These are phyloP conservation scores for Suillus paluster DNA, from an alignment of 768 basidiomycete species.

Conservation along the genomic window DNA sequence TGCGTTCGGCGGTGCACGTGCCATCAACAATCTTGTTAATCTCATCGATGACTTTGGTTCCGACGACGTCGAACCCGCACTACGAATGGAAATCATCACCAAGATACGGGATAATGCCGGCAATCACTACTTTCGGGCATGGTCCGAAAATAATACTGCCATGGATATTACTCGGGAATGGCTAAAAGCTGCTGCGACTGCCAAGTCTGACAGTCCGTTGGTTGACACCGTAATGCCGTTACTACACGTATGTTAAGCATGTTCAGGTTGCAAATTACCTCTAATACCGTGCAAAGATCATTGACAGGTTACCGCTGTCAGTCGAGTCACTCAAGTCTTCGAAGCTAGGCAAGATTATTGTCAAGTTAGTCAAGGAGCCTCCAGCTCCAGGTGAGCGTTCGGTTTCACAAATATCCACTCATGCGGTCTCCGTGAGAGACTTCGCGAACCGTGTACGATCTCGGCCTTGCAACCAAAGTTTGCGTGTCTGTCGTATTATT, in stretches of 20 bases:
- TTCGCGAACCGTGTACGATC: slow-evolving; percentile 34
- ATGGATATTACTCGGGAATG: slow-evolving; percentile 83
- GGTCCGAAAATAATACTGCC: slow-evolving; percentile 76
- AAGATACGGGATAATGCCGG: slow-evolving; percentile 84
- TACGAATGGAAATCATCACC: slow-evolving; percentile 75
- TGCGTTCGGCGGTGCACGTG: slow-evolving; percentile 69
- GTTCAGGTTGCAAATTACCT: slow-evolving; percentile 17
- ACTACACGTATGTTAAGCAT: slow-evolving; percentile 69
- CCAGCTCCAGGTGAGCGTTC: slow-evolving; percentile 77
- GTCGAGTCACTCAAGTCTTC: slow-evolving; percentile 69
- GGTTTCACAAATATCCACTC: slow-evolving; percentile 19
- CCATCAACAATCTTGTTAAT: slow-evolving; percentile 64
- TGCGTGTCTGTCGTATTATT: slow-evolving; percentile 36
- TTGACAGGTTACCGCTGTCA: slow-evolving; percentile 81
- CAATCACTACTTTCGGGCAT: slow-evolving; percentile 86
- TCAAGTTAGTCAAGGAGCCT: slow-evolving; percentile 76
- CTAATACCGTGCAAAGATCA: slow-evolving; percentile 50
- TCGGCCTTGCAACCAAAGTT: slow-evolving; percentile 31
- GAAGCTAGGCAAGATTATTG: slow-evolving; percentile 80
- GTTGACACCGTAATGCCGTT: slow-evolving; percentile 86
- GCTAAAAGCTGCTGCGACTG: slow-evolving; percentile 71
- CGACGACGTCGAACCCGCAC: slow-evolving; percentile 63
- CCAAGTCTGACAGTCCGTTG: slow-evolving; percentile 55
- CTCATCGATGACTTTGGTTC: slow-evolving; percentile 64
- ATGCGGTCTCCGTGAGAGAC: slow-evolving; percentile 18